Conservation (phyloP, 2,329 filamentous ascomycete species). For the Phialophora chinensis region DNA sequence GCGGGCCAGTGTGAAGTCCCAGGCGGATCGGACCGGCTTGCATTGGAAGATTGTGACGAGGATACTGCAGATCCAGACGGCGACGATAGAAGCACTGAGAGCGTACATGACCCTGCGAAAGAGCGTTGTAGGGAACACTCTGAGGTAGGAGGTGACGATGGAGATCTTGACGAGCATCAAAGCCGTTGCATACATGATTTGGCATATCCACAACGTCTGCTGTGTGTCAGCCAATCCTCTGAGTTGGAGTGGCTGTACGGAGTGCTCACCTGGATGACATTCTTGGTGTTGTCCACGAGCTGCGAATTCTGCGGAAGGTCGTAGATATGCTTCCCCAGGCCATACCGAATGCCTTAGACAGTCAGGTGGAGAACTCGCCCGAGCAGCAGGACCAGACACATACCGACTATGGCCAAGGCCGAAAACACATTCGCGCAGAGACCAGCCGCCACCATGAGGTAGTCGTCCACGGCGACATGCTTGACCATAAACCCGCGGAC, state of each 20-base stretch:
- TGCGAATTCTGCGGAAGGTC: slow-evolving; percentile 39
- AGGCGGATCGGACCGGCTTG: slow-evolving; percentile 49
- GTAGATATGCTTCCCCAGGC: slow-evolving; percentile 44
- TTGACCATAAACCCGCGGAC: slow-evolving; percentile 36
- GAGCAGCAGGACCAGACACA: not conserved
- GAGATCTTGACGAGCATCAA: slow-evolving; percentile 47
- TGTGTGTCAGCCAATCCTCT: slow-evolving; percentile 12
- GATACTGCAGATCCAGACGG: slow-evolving; percentile 47
- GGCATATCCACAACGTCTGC: slow-evolving; percentile 54
- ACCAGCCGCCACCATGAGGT: slow-evolving; percentile 36
- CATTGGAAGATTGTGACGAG: slow-evolving; percentile 55
- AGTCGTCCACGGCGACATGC: slow-evolving; percentile 37
- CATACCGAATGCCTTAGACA: slow-evolving; percentile 37
- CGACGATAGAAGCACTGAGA: slow-evolving; percentile 32
- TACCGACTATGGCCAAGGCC: slow-evolving; percentile 36
- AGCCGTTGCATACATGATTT: slow-evolving; percentile 56
- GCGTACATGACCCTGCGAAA: slow-evolving; percentile 35
- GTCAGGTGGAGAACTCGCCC: not conserved
- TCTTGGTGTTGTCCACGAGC: slow-evolving; percentile 35
- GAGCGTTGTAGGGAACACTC: slow-evolving; percentile 42
- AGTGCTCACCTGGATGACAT: slow-evolving; percentile 34
- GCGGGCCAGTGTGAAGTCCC: slow-evolving; percentile 46
- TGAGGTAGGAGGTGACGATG: slow-evolving; percentile 43
- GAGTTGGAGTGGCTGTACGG: slow-evolving; percentile 7
- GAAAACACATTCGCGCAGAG: slow-evolving; percentile 35